Evolutionary conservation across 2,329 filamentous ascomycete species (phyloP).

Genomic region (Aspergillus tanneri): DNA sequence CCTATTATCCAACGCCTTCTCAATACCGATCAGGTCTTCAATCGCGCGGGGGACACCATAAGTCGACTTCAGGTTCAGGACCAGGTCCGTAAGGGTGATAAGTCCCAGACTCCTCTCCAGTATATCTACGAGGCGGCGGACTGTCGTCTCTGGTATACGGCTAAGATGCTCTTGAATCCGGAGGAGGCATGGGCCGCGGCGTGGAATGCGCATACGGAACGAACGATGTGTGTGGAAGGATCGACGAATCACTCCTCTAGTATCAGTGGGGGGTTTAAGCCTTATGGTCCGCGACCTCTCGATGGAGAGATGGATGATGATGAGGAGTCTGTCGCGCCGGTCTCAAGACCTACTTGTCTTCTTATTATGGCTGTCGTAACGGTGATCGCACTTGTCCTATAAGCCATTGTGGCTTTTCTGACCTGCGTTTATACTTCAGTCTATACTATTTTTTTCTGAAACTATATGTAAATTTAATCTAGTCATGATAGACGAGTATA

Average conservation of each 20-base stretch:
- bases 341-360: too few species aligned
- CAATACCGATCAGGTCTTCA: conserved; percentile 6
- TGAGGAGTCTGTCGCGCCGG: too few species aligned
- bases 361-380: too few species aligned
- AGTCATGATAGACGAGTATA: too few species aligned
- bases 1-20: conserved; percentile 11
- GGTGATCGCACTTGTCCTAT: too few species aligned
- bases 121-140: conserved; percentile 60
- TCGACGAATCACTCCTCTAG: conserved; percentile 13
- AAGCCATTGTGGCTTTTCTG: too few species aligned
- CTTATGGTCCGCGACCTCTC: conserved; percentile 5
- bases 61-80: conserved; percentile 45
- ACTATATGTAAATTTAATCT: too few species aligned
- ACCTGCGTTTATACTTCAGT: too few species aligned
- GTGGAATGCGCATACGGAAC: conserved; percentile 7
- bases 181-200: conserved; percentile 51
- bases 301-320: conserved; percentile 1
- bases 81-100: conserved; percentile 43
- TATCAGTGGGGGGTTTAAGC: conserved; percentile 13
- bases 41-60: conserved; percentile 9
- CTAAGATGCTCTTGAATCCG: conserved; percentile 53
- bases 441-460: too few species aligned
- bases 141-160: conserved; percentile 59
- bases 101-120: conserved; percentile 50
- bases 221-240: conserved; percentile 12